Conservation (phyloP, 164 flowering plant species). For the Aristolochia fimbriata region DNA sequence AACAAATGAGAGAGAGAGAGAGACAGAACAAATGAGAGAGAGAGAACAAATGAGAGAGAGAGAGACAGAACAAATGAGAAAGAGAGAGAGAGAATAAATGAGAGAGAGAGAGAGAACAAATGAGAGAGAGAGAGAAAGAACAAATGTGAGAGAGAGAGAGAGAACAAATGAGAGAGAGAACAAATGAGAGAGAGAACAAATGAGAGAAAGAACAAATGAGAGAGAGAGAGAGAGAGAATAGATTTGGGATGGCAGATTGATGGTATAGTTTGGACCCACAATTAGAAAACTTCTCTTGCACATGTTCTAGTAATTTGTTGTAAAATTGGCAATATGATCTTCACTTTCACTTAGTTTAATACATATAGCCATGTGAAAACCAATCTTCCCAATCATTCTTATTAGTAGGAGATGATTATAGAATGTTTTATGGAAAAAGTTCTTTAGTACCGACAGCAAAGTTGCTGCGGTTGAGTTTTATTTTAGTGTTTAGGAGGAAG, state of each 20-base stretch:
- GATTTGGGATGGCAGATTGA: too few species aligned
- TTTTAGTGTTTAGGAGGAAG: neutral
- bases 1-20: neutral
- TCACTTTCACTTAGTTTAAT: constrained; percentile 6
- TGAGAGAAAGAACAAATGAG: too few species aligned
- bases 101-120: neutral
- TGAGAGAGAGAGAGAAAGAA: too few species aligned
- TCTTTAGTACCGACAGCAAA: neutral
- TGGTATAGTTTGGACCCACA: too few species aligned
- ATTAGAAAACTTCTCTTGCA: neutral
- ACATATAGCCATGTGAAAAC: constrained; percentile 12
- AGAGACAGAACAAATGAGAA: too few species aligned
- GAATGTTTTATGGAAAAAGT: neutral
- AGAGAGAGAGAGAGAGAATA: too few species aligned
- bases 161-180: neutral
- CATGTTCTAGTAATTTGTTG: too few species aligned
- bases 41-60: neutral
- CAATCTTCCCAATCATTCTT: constrained; percentile 15
- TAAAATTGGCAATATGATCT: neutral
- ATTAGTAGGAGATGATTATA: constrained; percentile 7
- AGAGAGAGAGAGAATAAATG: neutral
- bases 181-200: too few species aligned
- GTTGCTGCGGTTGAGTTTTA: neutral
- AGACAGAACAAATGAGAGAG: too few species aligned
- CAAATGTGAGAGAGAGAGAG: neutral